Conservation (phyloP, 768 basidiomycete genomes). For the Agrocybe praecox region DNA sequence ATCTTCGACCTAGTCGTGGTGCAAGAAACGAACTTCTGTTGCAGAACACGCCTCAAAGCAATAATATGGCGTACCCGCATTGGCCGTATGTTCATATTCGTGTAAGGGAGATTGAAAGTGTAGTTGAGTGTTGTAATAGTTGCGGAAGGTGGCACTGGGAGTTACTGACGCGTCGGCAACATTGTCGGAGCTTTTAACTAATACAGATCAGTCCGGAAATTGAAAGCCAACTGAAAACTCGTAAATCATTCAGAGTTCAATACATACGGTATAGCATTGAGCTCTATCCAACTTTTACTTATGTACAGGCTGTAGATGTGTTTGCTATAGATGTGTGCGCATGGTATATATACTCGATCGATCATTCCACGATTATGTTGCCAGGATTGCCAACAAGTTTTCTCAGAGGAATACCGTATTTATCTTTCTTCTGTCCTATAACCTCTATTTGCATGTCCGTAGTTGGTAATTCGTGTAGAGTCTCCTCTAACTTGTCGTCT, state of each 20-base stretch:
- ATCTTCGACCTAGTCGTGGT: conserved; percentile 69
- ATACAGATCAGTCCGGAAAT: too few relatives aligned
- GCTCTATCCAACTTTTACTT: too few relatives aligned
- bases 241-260: too few relatives aligned
- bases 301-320: too few relatives aligned
- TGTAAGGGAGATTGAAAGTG: not conserved
- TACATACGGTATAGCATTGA: too few relatives aligned
- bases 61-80: conserved; percentile 34
- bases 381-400: conserved; percentile 44
- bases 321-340: not conserved
- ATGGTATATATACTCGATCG: not conserved
- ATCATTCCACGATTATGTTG: conserved; percentile 42
- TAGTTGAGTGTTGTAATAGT: not conserved
- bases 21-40: not conserved
- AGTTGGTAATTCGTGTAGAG: conserved; percentile 28
- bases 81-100: conserved; percentile 46
- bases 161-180: not conserved
- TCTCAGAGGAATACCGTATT: conserved; percentile 40
- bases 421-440: conserved; percentile 43
- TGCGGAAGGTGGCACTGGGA: not conserved
- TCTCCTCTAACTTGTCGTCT: conserved; percentile 37
- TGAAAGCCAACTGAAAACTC: too few relatives aligned
- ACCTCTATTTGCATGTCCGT: conserved; percentile 39
- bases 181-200: not conserved
- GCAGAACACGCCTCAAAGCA: not conserved